Conservation (phyloP, 192 early-diverging fungal genomes). For the Entomortierella parvispora region DNA sequence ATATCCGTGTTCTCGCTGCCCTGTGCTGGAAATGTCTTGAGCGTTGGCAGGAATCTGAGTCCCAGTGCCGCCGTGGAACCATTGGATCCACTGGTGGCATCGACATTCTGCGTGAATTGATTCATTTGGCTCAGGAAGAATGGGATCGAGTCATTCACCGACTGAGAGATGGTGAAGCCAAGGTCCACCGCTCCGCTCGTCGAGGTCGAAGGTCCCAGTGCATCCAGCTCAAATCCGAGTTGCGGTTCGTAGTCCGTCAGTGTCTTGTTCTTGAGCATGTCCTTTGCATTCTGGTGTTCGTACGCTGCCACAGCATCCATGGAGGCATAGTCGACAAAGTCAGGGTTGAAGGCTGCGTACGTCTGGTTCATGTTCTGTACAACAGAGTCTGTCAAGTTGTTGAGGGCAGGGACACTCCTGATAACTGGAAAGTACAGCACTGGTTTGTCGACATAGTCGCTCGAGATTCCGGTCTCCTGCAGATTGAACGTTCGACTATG, state of each 20-base stretch:
- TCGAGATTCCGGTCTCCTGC: conserved; percentile 19
- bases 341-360: conserved; percentile 25
- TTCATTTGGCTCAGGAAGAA: conserved; percentile 39
- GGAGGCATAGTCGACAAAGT: conserved; percentile 33
- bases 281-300: conserved; percentile 41
- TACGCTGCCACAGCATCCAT: conserved; percentile 41
- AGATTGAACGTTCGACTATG: conserved; percentile 17
- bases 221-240: conserved; percentile 44
- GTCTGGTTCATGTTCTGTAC: conserved; percentile 1
- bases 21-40: conserved; percentile 43
- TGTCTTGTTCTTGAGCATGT: conserved; percentile 44
- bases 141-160: conserved; percentile 32
- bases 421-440: conserved; percentile 34
- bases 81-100: conserved; percentile 26
- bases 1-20: conserved; percentile 49
- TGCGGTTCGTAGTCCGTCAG: conserved; percentile 32
- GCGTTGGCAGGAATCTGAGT: conserved; percentile 20
- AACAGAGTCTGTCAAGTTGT: conserved; percentile 23
- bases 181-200: conserved; percentile 32
- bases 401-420: conserved; percentile 22
- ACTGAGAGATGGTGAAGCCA: conserved; percentile 28
- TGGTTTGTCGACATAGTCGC: conserved; percentile 3
- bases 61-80: conserved; percentile 12
- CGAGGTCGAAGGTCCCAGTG: conserved; percentile 12
- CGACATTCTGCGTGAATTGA: conserved; percentile 28